Conservation (phyloP, 768 basidiomycete species). For the Amanita pseudoporphyria region DNA sequence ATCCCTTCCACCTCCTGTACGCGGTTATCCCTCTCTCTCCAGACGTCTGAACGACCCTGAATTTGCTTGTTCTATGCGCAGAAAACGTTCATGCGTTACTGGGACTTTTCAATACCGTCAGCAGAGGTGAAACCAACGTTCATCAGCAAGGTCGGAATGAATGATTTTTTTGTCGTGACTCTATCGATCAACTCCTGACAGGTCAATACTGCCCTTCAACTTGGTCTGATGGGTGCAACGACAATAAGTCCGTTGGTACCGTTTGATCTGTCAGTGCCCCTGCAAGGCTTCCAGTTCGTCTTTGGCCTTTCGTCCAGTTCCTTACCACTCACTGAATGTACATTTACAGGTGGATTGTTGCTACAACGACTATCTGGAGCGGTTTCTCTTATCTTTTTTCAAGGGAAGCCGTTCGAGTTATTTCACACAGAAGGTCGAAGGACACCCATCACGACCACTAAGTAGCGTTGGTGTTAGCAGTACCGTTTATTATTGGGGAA, state of each 20-base stretch:
- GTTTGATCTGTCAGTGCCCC: constrained; percentile 38
- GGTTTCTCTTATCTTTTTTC: constrained; percentile 77
- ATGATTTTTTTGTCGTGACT: not conserved
- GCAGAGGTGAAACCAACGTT: constrained; percentile 88
- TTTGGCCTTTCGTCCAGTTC: not conserved
- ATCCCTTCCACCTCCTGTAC: constrained; percentile 77
- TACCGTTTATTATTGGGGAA: not conserved
- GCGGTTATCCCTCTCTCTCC: constrained; percentile 20
- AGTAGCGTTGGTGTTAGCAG: not conserved
- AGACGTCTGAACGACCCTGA: not conserved
- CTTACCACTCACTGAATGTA: constrained; percentile 3
- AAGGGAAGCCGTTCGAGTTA: constrained; percentile 60
- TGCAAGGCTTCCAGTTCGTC: constrained; percentile 71
- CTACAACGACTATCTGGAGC: constrained; percentile 86
- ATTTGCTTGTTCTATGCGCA: constrained; percentile 18
- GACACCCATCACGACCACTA: constrained; percentile 13
- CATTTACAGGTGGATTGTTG: constrained; percentile 66
- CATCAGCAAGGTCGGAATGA: constrained; percentile 76
- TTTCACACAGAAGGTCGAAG: constrained; percentile 26
- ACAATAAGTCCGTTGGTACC: constrained; percentile 78
- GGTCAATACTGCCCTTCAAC: constrained; percentile 90
- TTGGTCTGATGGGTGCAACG: constrained; percentile 83
- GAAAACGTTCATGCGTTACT: constrained; percentile 91
- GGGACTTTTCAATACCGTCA: constrained; percentile 93
- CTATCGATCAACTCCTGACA: constrained; percentile 18